Evolutionary conservation across 371 early-diverging fungal genomes (phyloP), one percentile per base, ranked within the genome.

Genomic region (Rhizopus sp.): DNA sequence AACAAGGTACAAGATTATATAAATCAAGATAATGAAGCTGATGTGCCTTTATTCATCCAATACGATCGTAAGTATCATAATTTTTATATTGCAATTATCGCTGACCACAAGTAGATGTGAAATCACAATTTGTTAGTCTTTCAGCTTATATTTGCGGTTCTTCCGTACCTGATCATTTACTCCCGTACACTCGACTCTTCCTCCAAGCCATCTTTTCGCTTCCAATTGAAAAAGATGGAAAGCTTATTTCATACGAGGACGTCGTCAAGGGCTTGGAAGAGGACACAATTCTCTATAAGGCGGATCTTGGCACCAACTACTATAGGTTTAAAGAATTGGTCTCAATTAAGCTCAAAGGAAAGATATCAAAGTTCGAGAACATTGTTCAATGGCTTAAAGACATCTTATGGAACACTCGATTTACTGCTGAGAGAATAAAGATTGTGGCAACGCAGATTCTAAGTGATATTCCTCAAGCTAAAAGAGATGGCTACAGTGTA

Each of bases 11-110:
- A 86, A 66, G 60, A 66, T 7, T 68, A 84, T 48, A 50, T 86
- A 29, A 77, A 86, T 42, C 59, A 62, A 13, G 85, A 85, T 54
- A 47, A 68, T 35, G 23, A 39, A n/a, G 73, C 69, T 12, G 60
- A 79, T n/a, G 49, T 86, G 1, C 87, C 87, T 41, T 67, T 83
- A 37, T 85, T 84, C 62, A 81, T 86, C 39, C 86, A 88, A 58
- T 85, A 68, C 61, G 86, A 85, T 51, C 83, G 85, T 84, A 79
- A 59, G 80, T 76, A 10, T 13, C 8, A n/a, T 44, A 29, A 13
- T 35, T 7, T 30, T 33, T 57, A 39, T 3, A 34, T 13, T 13
- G 23, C 30, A 15, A 12, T 44, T 9, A 31, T 33, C 23, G 23
- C 17, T 23, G 9, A 30, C 34, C 8, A 29, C 7, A 46, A 29